These are phyloP conservation scores for Camellia japonica DNA, from an alignment of 148 eudicot species.

Conservation along the genomic window DNA sequence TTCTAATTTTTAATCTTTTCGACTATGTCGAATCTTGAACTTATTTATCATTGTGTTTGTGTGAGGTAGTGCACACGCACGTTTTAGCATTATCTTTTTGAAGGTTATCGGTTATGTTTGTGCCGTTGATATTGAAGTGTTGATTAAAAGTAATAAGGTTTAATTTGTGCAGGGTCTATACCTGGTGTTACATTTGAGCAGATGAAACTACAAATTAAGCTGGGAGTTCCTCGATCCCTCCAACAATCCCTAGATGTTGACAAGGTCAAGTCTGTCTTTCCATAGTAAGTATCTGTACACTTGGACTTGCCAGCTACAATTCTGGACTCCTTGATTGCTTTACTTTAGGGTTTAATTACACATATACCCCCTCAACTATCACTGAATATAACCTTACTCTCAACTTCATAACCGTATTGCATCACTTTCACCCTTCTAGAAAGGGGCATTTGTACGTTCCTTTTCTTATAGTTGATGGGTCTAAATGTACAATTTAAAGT, in stretches of 20 bases:
- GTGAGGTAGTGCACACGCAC: too few species aligned
- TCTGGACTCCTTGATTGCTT: slow-evolving; percentile 5
- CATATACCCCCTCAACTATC: too few species aligned
- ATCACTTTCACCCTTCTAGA: too few species aligned
- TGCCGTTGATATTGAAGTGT: slow-evolving; percentile 8
- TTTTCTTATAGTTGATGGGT: too few species aligned
- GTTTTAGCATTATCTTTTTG: neutral
- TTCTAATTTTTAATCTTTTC: neutral
- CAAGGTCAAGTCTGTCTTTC: slow-evolving; percentile 92
- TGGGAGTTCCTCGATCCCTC: slow-evolving; percentile 86
- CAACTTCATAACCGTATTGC: too few species aligned
- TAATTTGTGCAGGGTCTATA: slow-evolving; percentile 63
- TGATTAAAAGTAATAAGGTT: slow-evolving; percentile 7
- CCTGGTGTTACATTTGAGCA: slow-evolving; percentile 87
- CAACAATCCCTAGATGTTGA: slow-evolving; percentile 70
- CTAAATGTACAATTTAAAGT: too few species aligned
- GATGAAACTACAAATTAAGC: slow-evolving; percentile 94
- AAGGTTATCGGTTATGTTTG: neutral
- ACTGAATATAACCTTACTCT: too few species aligned
- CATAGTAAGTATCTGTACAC: slow-evolving; percentile 66
- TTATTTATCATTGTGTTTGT: neutral
- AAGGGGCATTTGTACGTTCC: too few species aligned
- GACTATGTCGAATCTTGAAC: neutral
- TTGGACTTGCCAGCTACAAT: neutral
- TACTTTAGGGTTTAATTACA: too few species aligned